phyloP scores from a whole-genome alignment of 495 filamentous ascomycete genomes.

The Letharia lupina region DNA sequence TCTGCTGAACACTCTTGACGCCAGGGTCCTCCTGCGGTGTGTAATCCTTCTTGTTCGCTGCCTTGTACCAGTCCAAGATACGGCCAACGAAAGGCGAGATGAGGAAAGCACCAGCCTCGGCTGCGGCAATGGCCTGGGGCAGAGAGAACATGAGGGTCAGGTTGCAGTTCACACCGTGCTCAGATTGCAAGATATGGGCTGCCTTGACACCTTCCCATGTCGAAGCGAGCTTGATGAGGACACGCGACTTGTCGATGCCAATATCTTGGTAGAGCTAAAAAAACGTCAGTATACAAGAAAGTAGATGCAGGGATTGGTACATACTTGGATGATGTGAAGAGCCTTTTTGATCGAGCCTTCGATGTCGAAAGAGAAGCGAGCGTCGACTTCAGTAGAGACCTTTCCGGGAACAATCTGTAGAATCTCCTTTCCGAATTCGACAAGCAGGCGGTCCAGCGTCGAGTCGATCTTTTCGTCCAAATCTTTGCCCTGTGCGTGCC shows the following conservation, averaged over 20 bases:
- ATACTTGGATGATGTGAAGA: slow-evolving; percentile 89
- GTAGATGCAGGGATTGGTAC: slow-evolving; percentile 19
- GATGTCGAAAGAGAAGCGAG: slow-evolving; percentile 91
- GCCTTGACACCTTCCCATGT: slow-evolving; percentile 95
- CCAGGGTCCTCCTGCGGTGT: slow-evolving; percentile 82
- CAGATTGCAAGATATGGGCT: slow-evolving; percentile 82
- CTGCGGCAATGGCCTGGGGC: slow-evolving; percentile 89
- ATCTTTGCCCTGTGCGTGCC: slow-evolving; percentile 37
- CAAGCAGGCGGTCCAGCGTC: slow-evolving; percentile 84
- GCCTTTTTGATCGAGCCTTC: slow-evolving; percentile 91
- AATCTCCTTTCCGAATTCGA: slow-evolving; percentile 97
- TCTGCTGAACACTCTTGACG: slow-evolving; percentile 87
- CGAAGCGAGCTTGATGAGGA: slow-evolving; percentile 56
- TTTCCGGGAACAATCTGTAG: slow-evolving; percentile 94
- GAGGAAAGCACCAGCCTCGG: slow-evolving; percentile 94
- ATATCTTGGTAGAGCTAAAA: slow-evolving; percentile 79
- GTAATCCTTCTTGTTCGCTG: slow-evolving; percentile 87
- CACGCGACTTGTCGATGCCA: slow-evolving; percentile 85
- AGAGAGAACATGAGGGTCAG: slow-evolving; percentile 98
- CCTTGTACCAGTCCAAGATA: slow-evolving; percentile 99
- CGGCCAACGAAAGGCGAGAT: slow-evolving; percentile 99
- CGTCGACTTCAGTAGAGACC: slow-evolving; percentile 98
- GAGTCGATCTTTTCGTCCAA: slow-evolving; percentile 72
- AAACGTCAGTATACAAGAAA: slow-evolving; percentile 7
- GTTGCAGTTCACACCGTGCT: slow-evolving; percentile 96